Conservation (phyloP, 129 eudicot genomes). For the Gnaphalium uliginosum region DNA sequence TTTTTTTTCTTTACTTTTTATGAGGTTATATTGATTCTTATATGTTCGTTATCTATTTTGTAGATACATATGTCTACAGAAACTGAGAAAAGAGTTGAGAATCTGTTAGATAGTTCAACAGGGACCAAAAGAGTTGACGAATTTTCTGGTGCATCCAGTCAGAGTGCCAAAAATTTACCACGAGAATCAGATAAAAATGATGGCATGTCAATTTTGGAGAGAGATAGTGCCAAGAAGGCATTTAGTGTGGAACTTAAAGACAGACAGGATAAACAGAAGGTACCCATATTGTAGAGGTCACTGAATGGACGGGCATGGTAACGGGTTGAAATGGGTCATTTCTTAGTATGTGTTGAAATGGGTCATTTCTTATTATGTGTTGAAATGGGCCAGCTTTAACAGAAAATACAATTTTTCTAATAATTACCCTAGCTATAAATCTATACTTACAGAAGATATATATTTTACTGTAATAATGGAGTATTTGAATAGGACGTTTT, state of each 20-base stretch:
- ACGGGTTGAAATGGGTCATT: neutral
- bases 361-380: neutral
- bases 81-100: conserved; percentile 77
- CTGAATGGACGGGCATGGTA: neutral
- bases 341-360: neutral
- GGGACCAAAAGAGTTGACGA: conserved; percentile 36
- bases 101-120: conserved; percentile 56
- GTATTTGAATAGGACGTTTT: neutral
- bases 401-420: too few relatives aligned
- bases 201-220: conserved; percentile 29
- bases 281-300: conserved; percentile 18
- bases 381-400: neutral
- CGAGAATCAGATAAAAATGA: conserved; percentile 23
- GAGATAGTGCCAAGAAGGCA: conserved; percentile 47
- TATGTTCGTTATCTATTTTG: conserved; percentile 6
- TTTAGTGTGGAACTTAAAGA: conserved; percentile 64
- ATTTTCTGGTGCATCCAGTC: conserved; percentile 41
- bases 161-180: conserved; percentile 40
- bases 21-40: neutral
- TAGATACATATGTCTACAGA: conserved; percentile 89
- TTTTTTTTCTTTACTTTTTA: neutral
- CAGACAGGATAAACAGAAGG: conserved; percentile 77
- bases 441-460: neutral
- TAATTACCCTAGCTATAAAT: neutral
- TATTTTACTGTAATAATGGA: neutral